phyloP scores from a whole-genome alignment of 108 stramenopile genomes.

The Pseudonitzschia pungens region DNA sequence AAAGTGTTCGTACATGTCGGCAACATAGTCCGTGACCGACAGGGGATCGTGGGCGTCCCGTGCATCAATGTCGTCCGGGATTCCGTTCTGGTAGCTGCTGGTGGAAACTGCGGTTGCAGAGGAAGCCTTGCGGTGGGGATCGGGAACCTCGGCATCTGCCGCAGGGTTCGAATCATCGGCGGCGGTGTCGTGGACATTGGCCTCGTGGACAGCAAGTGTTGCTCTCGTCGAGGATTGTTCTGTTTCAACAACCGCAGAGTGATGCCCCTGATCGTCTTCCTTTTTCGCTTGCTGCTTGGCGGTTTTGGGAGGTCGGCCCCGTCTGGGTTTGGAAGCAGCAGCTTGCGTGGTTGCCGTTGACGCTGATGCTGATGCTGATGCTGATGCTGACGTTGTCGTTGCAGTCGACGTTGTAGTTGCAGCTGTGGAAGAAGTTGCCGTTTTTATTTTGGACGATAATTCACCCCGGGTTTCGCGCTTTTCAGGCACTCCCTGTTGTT shows the following conservation, averaged over 20 bases:
- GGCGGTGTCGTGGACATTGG: neutral
- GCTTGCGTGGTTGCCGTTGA: too few relatives aligned
- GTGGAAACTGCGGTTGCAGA: neutral
- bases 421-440: too few relatives aligned
- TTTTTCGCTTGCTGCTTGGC: neutral
- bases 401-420: too few relatives aligned
- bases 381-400: too few relatives aligned
- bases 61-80: conserved; percentile 74
- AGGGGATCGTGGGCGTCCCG: conserved; percentile 76
- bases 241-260: neutral
- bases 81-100: conserved; percentile 31
- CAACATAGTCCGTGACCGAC: conserved; percentile 76
- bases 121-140: too few relatives aligned
- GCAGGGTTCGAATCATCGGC: too few relatives aligned
- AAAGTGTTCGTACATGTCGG: conserved; percentile 84
- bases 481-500: neutral
- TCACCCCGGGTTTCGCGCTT: neutral
- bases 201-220: neutral
- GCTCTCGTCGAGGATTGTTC: neutral
- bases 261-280: neutral
- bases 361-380: too few relatives aligned
- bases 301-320: neutral
- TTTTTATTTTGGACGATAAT: neutral
- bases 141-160: too few relatives aligned
- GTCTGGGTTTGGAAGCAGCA: neutral